Evolutionary conservation across 345 rosid genomes (phyloP).

Genomic region (Boechera retrofracta): DNA sequence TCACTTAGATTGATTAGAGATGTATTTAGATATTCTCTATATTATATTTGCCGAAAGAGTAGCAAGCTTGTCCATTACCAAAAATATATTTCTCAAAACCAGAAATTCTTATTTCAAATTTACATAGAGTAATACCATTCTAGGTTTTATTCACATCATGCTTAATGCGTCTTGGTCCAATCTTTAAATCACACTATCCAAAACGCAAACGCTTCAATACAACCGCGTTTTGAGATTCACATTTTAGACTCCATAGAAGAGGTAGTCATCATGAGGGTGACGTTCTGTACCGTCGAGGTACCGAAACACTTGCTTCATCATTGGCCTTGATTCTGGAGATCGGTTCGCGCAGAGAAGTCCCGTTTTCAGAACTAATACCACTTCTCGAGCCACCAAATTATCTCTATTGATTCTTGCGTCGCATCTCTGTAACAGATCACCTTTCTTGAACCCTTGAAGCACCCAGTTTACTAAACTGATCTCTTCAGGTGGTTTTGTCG

Average conservation of each 20-base stretch:
- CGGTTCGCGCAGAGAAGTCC: constrained; percentile 48
- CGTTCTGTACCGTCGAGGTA: constrained; percentile 44
- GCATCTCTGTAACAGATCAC: constrained; percentile 36
- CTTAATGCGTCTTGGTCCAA: constrained; percentile 5
- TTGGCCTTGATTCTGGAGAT: constrained; percentile 32
- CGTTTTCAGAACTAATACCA: constrained; percentile 46
- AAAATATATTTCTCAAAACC: neutral
- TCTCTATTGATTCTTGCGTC: constrained; percentile 46
- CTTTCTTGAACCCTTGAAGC: constrained; percentile 37
- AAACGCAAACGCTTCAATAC: constrained; percentile 11
- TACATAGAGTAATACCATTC: constrained; percentile 7
- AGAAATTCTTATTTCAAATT: neutral
- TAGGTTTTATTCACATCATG: neutral
- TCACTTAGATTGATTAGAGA: neutral
- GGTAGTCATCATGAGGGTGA: constrained; percentile 30
- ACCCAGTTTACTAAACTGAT: constrained; percentile 53
- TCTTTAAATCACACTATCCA: constrained; percentile 5
- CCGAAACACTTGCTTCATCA: constrained; percentile 44
- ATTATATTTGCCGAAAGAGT: neutral
- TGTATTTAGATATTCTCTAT: neutral
- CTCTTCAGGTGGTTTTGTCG: constrained; percentile 33
- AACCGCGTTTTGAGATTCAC: neutral
- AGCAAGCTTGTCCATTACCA: neutral
- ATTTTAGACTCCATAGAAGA: constrained; percentile 31
- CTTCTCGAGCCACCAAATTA: constrained; percentile 39